Evolutionary conservation across 129 eudicot genomes (phyloP).

Genomic region (Escallonia rubra): DNA sequence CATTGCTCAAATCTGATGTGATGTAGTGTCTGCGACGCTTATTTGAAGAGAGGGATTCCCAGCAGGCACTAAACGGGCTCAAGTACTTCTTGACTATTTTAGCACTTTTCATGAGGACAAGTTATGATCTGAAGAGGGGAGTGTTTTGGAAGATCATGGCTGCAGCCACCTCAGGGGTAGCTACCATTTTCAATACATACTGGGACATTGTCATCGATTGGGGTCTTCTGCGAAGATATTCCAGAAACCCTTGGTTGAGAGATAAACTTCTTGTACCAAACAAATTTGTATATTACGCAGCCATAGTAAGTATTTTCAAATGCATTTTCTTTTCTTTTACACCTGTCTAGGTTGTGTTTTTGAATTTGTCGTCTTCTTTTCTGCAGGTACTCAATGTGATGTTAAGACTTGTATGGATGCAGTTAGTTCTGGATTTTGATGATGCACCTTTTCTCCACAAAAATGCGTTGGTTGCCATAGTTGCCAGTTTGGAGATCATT

Average conservation of each 20-base stretch:
- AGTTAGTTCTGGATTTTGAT: slow-evolving; percentile 40
- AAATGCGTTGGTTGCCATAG: slow-evolving; percentile 44
- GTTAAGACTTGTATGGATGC: slow-evolving; percentile 82
- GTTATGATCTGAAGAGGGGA: slow-evolving; percentile 22
- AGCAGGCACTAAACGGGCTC: slow-evolving; percentile 46
- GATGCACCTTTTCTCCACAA: slow-evolving; percentile 47
- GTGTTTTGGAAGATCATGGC: slow-evolving; percentile 33
- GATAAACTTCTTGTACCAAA: slow-evolving; percentile 52
- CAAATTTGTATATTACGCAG: slow-evolving; percentile 47
- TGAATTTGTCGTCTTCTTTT: neutral
- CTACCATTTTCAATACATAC: slow-evolving; percentile 57
- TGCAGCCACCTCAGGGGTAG: slow-evolving; percentile 37
- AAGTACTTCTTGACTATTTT: slow-evolving; percentile 59
- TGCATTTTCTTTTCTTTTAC: neutral
- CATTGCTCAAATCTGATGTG: neutral
- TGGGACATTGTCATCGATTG: slow-evolving; percentile 77
- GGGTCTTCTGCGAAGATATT: slow-evolving; percentile 52
- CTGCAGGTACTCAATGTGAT: slow-evolving; percentile 47
- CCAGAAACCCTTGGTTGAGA: slow-evolving; percentile 63
- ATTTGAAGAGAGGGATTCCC: slow-evolving; percentile 43
- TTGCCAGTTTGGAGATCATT: slow-evolving; percentile 60
- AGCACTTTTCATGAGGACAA: slow-evolving; percentile 53
- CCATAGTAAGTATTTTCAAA: slow-evolving; percentile 39
- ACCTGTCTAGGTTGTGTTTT: neutral
- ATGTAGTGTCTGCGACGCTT: slow-evolving; percentile 52